A percentile compares a stretch with the other conserved stretches of the same genome.
These are phyloP conservation scores for Phyllosticta capitalensis DNA, from an alignment of 2,329 filamentous ascomycete genomes.

Conservation along the genomic window DNA sequence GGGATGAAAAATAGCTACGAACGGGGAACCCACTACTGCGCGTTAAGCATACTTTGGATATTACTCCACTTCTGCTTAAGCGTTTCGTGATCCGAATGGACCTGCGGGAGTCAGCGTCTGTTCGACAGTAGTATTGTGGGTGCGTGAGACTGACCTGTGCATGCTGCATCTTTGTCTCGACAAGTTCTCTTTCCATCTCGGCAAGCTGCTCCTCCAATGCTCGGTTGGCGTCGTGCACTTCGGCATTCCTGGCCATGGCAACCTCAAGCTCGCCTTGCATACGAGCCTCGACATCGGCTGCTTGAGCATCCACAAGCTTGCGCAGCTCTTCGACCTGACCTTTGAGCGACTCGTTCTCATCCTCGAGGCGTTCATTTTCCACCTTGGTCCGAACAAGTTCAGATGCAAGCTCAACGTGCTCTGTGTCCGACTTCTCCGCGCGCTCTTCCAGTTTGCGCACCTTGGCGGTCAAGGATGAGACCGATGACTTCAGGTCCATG, in stretches of 20 bases:
- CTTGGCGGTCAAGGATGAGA: conserved; percentile 56
- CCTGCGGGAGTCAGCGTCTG: conserved; percentile 16
- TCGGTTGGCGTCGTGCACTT: conserved; percentile 89
- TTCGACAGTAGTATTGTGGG: neutral
- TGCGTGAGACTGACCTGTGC: conserved; percentile 63
- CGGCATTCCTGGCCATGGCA: conserved; percentile 83
- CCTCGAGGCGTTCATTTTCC: conserved; percentile 79
- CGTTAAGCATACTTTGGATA: conserved; percentile 36
- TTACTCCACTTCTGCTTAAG: conserved; percentile 41
- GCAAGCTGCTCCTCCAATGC: conserved; percentile 79
- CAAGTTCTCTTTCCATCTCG: conserved; percentile 86
- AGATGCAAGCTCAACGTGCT: conserved; percentile 84
- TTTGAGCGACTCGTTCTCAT: conserved; percentile 80
- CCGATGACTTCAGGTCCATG: conserved; percentile 52
- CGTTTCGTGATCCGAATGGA: conserved; percentile 39
- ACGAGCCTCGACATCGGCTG: conserved; percentile 72
- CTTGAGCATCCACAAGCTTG: conserved; percentile 80
- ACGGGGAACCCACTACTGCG: conserved; percentile 1
- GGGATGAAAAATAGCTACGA: neutral
- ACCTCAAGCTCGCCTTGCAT: conserved; percentile 80
- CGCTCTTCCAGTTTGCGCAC: conserved; percentile 82
- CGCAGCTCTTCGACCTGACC: conserved; percentile 79
- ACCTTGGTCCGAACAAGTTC: conserved; percentile 89
- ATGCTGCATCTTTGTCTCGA: conserved; percentile 88
- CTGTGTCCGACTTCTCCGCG: conserved; percentile 76